A percentile compares a stretch with the other conserved stretches of the same genome.
Conservation (phyloP, 345 rosid genomes). For the Heritiera littoralis region DNA sequence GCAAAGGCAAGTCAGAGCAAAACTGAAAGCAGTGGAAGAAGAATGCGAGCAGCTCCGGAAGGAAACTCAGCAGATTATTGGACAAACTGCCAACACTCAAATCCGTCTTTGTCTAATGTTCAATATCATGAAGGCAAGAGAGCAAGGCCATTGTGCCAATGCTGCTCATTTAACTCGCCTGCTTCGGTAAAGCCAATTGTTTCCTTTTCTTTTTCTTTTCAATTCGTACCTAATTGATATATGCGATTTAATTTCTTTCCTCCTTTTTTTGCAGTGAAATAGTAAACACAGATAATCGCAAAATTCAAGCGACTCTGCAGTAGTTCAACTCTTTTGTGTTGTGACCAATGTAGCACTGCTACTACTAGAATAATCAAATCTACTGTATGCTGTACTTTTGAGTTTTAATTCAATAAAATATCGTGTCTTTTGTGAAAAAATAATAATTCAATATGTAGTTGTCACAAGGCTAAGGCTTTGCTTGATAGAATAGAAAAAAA, state of each 20-base stretch:
- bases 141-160: background rate
- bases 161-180: background rate
- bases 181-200: background rate
- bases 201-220: background rate
- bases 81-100: background rate
- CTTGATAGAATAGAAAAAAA: no score
- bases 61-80: background rate
- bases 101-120: background rate
- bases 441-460: no score
- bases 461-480: no score
- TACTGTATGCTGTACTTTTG: no score
- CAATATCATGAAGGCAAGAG: constrained; percentile 10
- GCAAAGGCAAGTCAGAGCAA: constrained; percentile 9
- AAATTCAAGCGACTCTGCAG: no score
- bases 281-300: no score
- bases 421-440: no score
- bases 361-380: no score
- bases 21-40: background rate
- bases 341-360: no score
- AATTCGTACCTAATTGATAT: background rate
- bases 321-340: no score
- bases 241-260: background rate
- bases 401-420: no score
- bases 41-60: constrained; percentile 8
- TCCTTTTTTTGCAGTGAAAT: no score